phyloP scores from a whole-genome alignment of 257 asterid genomes.

The Nicotiana otophora region DNA sequence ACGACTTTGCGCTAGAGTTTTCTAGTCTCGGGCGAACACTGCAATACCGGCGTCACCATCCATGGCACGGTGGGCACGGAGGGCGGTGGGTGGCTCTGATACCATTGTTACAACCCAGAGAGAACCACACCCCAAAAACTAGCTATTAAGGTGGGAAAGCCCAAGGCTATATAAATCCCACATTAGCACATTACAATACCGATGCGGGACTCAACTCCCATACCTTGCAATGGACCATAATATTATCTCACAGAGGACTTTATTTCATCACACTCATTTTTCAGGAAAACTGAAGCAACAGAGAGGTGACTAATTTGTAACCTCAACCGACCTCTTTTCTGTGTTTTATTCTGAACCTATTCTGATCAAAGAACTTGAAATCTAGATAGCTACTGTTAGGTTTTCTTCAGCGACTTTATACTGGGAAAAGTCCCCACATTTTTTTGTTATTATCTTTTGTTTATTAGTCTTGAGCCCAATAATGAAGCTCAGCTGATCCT shows the following conservation, averaged over 20 bases:
- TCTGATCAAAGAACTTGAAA: not conserved
- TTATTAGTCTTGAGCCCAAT: constrained; percentile 7
- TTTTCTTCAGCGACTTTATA: not conserved
- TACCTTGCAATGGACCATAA: too few relatives aligned
- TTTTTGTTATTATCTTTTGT: not conserved
- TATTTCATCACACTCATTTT: constrained; percentile 5
- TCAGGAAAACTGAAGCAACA: not conserved
- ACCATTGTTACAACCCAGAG: too few relatives aligned
- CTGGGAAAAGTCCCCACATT: not conserved
- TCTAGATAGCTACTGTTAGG: not conserved
- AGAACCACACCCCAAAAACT: too few relatives aligned
- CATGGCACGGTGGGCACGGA: too few relatives aligned
- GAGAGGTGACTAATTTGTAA: not conserved
- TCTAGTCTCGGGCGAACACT: too few relatives aligned
- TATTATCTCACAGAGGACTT: not conserved
- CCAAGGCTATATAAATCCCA: too few relatives aligned
- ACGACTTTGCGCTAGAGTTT: too few relatives aligned
- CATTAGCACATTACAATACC: too few relatives aligned
- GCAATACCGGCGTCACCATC: too few relatives aligned
- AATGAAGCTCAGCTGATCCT: not conserved
- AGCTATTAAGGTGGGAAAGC: too few relatives aligned
- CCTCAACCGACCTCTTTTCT: not conserved
- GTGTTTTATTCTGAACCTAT: not conserved
- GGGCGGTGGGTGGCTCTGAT: too few relatives aligned
- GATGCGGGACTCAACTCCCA: too few relatives aligned